Base-by-base conservation (phyloP, 2,329 filamentous ascomycete genomes). In the Aphanoascus verrucosus region DNA sequence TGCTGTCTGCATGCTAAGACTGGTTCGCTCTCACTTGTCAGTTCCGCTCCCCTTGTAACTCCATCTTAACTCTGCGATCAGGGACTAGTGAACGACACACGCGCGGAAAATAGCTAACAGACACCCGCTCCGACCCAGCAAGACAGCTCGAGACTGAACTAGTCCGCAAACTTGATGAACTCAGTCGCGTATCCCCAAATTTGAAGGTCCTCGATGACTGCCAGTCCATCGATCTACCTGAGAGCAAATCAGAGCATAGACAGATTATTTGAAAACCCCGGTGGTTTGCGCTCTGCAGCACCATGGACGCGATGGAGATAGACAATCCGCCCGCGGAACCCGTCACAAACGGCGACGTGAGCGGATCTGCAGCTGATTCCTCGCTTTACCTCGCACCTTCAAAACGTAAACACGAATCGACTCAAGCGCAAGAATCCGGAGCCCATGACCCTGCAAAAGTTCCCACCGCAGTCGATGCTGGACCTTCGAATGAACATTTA, bases 361-460 rank as follows among this genome's bases (percentile, higher is more conserved):
- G 69, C 47, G 57, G 63, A 34, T 14, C 34, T 9, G 17, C 9
- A 19, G 15, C 28, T 28, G 51, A 37, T 14, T 12, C 51, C 14
- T 42, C 51, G 4, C 11, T 37, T 20, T 48, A 62, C 46, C 63
- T 67, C 51, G 69, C 68, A 31, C 64, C 69, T 49, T 68, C 64
- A 43, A 72, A 72, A 59, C 68, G 70, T 63, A 72, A 72, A 63
- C 69, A 69, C 57, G 62, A 60, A 15, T 64, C 67, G 19, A 62
- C 52, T n/a, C 19, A 46, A 11, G 51, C 2, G 9, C 37, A 53
- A 23, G 49, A 38, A 19, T 9, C 32, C 19, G 37, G 51, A 19
- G 12, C 20, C 31, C 20, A 40, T 28, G 63, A 49, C 62, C 65
- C 44, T 64, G 66, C 19, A 17, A 19, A n/a, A 31, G 42, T 38